Conservation (phyloP, 208 protist species). For the Lotmaria passim region DNA sequence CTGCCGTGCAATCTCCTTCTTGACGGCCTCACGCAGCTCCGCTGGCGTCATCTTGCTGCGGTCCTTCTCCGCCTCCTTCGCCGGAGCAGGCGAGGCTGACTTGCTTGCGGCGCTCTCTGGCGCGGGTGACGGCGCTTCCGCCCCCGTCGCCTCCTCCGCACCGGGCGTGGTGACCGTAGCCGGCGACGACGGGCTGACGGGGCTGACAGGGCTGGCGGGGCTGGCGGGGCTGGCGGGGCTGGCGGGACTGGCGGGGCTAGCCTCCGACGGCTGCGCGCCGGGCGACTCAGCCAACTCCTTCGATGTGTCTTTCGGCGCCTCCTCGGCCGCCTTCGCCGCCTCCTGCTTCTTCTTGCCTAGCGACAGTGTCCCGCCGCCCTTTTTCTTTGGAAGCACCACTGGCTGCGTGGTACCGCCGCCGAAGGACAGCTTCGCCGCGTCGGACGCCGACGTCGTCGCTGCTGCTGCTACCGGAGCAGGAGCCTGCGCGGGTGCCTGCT, state of each 20-base stretch:
- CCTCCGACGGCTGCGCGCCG: neutral
- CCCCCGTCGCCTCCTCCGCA: neutral
- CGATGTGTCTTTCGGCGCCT: constrained; percentile 17
- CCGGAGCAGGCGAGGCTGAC: constrained; percentile 22
- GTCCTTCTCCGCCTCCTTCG: constrained; percentile 30
- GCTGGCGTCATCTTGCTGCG: constrained; percentile 58
- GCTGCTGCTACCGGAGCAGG: too few relatives aligned
- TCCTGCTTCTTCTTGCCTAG: constrained; percentile 77
- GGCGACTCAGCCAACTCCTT: constrained; percentile 22
- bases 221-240: neutral
- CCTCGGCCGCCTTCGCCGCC: constrained; percentile 40
- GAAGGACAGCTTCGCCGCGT: constrained; percentile 66
- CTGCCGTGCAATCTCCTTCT: constrained; percentile 79
- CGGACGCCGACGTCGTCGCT: constrained; percentile 16
- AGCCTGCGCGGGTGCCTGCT: constrained; percentile 15
- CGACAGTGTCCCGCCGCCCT: constrained; percentile 68
- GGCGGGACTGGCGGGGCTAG: neutral
- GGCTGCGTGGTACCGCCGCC: constrained; percentile 42
- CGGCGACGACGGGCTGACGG: constrained; percentile 15
- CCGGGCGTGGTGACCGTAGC: neutral
- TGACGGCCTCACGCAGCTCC: constrained; percentile 73
- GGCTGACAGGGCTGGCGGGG: constrained; percentile 2
- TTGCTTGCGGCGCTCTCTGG: constrained; percentile 15
- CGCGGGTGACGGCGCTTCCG: neutral
- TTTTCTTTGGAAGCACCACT: constrained; percentile 59